Evolutionary conservation across 495 filamentous ascomycete species (phyloP).

Genomic region (Lasiosphaeria hispida): DNA sequence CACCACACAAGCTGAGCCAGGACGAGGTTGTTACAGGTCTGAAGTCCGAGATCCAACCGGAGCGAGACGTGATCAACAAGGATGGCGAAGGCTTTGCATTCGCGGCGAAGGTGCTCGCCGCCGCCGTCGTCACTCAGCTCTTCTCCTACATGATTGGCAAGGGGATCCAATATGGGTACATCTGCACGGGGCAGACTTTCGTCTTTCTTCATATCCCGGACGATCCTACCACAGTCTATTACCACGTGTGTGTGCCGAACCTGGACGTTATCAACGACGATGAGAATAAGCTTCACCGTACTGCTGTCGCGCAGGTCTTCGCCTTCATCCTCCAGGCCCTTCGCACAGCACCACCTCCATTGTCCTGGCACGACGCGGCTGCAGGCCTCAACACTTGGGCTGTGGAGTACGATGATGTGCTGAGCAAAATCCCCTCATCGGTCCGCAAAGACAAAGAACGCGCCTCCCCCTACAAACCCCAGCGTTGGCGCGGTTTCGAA

Average conservation of each 20-base stretch:
- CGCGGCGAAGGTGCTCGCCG: slow-evolving; percentile 27
- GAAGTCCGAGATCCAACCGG: slow-evolving; percentile 26
- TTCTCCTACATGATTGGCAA: slow-evolving; percentile 50
- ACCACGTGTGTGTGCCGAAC: slow-evolving; percentile 39
- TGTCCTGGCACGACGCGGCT: slow-evolving; percentile 41
- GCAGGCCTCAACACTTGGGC: slow-evolving; percentile 34
- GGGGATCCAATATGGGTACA: slow-evolving; percentile 44
- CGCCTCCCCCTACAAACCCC: slow-evolving; percentile 29
- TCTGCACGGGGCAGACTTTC: slow-evolving; percentile 46
- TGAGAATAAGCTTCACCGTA: slow-evolving; percentile 38
- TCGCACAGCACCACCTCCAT: slow-evolving; percentile 28
- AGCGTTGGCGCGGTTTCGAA: slow-evolving; percentile 26
- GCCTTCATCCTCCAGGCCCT: slow-evolving; percentile 48
- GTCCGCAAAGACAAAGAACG: slow-evolving; percentile 29
- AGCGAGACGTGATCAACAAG: slow-evolving; percentile 32
- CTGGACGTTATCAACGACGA: slow-evolving; percentile 36
- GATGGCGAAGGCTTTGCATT: slow-evolving; percentile 26
- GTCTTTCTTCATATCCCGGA: slow-evolving; percentile 48
- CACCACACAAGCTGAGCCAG: slow-evolving; percentile 41
- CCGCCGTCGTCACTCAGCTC: slow-evolving; percentile 45
- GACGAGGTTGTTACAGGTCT: slow-evolving; percentile 31
- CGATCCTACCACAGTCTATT: slow-evolving; percentile 40
- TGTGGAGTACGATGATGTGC: slow-evolving; percentile 38
- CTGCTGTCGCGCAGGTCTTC: slow-evolving; percentile 46
- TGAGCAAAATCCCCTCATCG: slow-evolving; percentile 30